phyloP scores from a whole-genome alignment of 225 moss, liverwort and hornwort species.

The Marchantia paleacea region DNA sequence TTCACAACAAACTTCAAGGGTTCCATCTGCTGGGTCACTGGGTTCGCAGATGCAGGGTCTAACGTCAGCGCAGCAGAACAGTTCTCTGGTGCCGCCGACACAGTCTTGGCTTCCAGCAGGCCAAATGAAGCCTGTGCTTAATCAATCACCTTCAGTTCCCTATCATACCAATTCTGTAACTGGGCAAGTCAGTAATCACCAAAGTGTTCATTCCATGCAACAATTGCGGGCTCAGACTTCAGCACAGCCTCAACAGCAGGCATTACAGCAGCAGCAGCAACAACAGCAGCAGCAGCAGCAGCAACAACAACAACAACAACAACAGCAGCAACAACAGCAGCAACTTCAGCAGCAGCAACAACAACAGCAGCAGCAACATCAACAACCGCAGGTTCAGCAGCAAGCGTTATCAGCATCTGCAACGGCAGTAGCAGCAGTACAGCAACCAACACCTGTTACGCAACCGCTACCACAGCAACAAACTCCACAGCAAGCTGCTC shows the following conservation, averaged over 20 bases:
- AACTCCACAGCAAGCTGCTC: constrained; percentile 44
- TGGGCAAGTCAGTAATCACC: constrained; percentile 27
- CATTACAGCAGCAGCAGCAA: constrained; percentile 40
- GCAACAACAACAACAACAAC: constrained; percentile 6
- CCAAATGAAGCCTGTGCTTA: constrained; percentile 37
- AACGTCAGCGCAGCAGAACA: constrained; percentile 35
- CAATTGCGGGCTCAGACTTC: constrained; percentile 40
- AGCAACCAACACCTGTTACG: constrained; percentile 21
- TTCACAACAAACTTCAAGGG: constrained; percentile 29
- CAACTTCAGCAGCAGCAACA: constrained; percentile 8
- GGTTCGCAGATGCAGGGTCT: constrained; percentile 41
- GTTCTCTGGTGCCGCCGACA: constrained; percentile 18
- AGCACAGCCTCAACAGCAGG: constrained; percentile 43
- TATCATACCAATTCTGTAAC: constrained; percentile 29
- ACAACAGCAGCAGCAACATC: constrained; percentile 10
- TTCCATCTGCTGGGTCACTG: constrained; percentile 30
- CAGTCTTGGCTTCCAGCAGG: constrained; percentile 41
- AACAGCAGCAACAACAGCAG: constrained; percentile 47
- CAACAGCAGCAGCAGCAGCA: not conserved
- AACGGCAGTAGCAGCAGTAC: constrained; percentile 28
- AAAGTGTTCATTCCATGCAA: constrained; percentile 36
- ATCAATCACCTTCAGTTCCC: constrained; percentile 27
- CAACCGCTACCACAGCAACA: constrained; percentile 52
- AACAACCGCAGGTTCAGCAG: constrained; percentile 39
- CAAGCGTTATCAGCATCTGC: constrained; percentile 27